A percentile compares a stretch with the other conserved stretches of the same genome.
Conservation (phyloP, 345 rosid species). For the Lepidium sativum region DNA sequence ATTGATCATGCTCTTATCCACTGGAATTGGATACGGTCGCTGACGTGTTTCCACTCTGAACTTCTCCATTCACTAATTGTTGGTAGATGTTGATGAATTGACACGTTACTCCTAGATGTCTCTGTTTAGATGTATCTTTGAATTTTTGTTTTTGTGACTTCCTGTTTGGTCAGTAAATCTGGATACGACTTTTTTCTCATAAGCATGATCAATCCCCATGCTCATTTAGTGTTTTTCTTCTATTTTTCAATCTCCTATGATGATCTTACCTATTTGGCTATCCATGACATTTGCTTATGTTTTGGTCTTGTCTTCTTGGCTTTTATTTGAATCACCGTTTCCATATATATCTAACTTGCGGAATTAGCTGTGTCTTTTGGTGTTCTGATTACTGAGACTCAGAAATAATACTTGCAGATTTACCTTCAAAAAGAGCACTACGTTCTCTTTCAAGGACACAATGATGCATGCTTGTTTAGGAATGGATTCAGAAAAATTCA, state of each 20-base stretch:
- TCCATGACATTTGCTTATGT: neutral
- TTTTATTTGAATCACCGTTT: neutral
- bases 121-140: neutral
- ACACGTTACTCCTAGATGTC: neutral
- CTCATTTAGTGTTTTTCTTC: neutral
- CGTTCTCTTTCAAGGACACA: conserved; percentile 53
- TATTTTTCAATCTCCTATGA: neutral
- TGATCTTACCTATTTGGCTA: neutral
- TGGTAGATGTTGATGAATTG: neutral
- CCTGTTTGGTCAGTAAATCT: neutral
- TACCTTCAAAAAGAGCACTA: conserved; percentile 55
- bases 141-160: neutral
- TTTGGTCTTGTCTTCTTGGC: neutral
- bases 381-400: neutral
- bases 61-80: neutral
- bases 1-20: too few species aligned
- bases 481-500: conserved; percentile 60
- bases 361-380: neutral
- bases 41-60: neutral
- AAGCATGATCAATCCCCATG: neutral
- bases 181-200: neutral
- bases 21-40: neutral
- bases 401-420: conserved; percentile 48
- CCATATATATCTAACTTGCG: neutral
- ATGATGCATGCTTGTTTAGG: conserved; percentile 39